Conservation (phyloP, 139 green algal species). For the Choricystis sp. region DNA sequence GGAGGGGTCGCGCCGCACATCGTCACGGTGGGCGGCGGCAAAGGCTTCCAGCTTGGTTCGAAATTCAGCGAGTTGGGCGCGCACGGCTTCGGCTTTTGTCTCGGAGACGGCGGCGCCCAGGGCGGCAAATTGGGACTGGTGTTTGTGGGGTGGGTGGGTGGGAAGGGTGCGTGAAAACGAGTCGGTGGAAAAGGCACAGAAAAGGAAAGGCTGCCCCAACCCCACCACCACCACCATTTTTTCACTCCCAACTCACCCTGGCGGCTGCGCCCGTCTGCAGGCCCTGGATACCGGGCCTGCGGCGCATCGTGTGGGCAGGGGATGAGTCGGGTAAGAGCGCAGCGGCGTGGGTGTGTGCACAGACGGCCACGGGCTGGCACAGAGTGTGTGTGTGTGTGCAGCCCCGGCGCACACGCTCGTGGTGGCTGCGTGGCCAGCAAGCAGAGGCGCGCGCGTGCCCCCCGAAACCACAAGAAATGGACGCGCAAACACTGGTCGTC, state of each 20-base stretch:
- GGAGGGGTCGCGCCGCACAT: conserved; percentile 71
- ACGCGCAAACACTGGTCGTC: too few relatives aligned
- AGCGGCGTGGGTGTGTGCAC: too few relatives aligned
- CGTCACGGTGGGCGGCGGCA: conserved; percentile 68
- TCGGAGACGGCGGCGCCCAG: conserved; percentile 30
- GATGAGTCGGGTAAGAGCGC: too few relatives aligned
- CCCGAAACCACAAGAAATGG: too few relatives aligned
- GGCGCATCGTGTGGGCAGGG: conserved; percentile 30
- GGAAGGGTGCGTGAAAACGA: neutral
- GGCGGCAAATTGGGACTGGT: conserved; percentile 27
- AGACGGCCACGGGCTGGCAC: too few relatives aligned
- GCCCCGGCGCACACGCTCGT: too few relatives aligned
- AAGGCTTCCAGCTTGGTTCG: conserved; percentile 72
- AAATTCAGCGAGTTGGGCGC: conserved; percentile 47
- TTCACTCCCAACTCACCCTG: conserved; percentile 17
- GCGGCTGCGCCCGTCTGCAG: conserved; percentile 28
- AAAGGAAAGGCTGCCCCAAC: neutral
- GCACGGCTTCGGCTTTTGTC: conserved; percentile 31
- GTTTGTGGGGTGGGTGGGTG: neutral
- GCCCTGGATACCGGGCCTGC: conserved; percentile 46
- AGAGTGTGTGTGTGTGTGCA: too few relatives aligned
- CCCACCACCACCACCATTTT: neutral
- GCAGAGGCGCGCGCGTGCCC: too few relatives aligned
- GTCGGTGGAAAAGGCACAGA: neutral
- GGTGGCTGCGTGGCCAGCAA: too few relatives aligned